Evolutionary conservation across 1,284 basidiomycete species (phyloP).

Genomic region (Blastosporella zonata): DNA sequence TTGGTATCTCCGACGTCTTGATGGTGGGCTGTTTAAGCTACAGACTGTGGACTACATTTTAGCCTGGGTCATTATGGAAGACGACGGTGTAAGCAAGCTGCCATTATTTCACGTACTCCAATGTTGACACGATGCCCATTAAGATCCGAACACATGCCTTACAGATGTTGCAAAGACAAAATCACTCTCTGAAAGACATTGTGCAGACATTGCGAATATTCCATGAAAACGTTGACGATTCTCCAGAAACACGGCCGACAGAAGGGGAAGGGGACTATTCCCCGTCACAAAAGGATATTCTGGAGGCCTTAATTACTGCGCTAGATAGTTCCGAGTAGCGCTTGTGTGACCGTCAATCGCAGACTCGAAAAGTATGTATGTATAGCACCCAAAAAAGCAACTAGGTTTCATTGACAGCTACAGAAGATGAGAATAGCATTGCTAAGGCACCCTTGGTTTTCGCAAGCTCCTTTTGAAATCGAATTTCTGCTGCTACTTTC

Average conservation of each 20-base stretch:
- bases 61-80: conserved; percentile 97
- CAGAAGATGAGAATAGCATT: conserved; percentile 80
- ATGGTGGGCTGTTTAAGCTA: conserved; percentile 84
- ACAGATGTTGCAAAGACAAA: conserved; percentile 74
- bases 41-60: conserved; percentile 93
- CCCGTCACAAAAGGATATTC: conserved; percentile 65
- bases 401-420: conserved; percentile 32
- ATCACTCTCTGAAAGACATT: conserved; percentile 63
- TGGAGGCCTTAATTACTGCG: conserved; percentile 66
- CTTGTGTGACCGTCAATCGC: not conserved
- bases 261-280: conserved; percentile 31
- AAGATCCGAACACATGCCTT: conserved; percentile 73
- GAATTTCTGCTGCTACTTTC: conserved; percentile 82
- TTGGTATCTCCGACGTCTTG: conserved; percentile 82
- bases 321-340: conserved; percentile 36
- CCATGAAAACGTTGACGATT: conserved; percentile 70
- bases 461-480: conserved; percentile 87
- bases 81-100: conserved; percentile 78
- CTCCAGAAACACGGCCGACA: conserved; percentile 26
- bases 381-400: not conserved
- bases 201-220: conserved; percentile 64
- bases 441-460: conserved; percentile 87
- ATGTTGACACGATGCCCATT: conserved; percentile 1
- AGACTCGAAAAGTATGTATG: not conserved
- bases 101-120: not conserved